Conservation (phyloP, 805 yeast species). For the Suhomyces pyralidae region DNA sequence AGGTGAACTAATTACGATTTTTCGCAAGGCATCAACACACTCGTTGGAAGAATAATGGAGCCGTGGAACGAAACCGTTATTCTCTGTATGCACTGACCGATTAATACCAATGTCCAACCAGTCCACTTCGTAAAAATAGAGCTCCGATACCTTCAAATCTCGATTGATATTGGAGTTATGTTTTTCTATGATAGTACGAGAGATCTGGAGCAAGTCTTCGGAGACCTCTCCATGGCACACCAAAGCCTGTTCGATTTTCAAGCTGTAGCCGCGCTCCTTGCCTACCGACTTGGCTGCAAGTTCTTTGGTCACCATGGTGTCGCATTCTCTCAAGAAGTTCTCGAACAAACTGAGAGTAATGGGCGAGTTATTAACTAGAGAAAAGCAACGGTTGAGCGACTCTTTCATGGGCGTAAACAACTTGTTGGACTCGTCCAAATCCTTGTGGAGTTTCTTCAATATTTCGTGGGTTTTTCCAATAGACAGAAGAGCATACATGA, state of each 20-base stretch:
- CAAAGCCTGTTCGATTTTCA: conserved; percentile 58
- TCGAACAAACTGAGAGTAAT: conserved; percentile 57
- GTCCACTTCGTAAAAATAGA: conserved; percentile 61
- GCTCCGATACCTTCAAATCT: conserved; percentile 47
- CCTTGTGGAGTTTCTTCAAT: conserved; percentile 55
- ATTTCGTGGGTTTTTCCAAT: conserved; percentile 60
- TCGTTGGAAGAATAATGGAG: conserved; percentile 20
- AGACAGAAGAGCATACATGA: conserved; percentile 64
- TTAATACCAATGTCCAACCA: conserved; percentile 55
- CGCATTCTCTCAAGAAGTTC: conserved; percentile 59
- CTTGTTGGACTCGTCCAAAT: conserved; percentile 38
- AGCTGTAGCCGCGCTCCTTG: conserved; percentile 28
- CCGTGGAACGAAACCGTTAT: conserved; percentile 4
- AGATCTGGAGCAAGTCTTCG: conserved; percentile 36
- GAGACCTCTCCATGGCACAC: conserved; percentile 63
- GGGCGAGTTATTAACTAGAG: conserved; percentile 50
- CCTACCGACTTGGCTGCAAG: conserved; percentile 15
- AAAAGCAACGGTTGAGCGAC: conserved; percentile 49
- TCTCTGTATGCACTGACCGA: not conserved
- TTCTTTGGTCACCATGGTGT: conserved; percentile 33
- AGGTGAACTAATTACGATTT: conserved; percentile 24
- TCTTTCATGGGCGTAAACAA: conserved; percentile 50
- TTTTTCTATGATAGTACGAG: conserved; percentile 45
- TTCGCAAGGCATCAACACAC: conserved; percentile 38
- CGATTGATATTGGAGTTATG: conserved; percentile 42